Conservation (phyloP, 768 basidiomycete genomes). For the Pisolithus albus region DNA sequence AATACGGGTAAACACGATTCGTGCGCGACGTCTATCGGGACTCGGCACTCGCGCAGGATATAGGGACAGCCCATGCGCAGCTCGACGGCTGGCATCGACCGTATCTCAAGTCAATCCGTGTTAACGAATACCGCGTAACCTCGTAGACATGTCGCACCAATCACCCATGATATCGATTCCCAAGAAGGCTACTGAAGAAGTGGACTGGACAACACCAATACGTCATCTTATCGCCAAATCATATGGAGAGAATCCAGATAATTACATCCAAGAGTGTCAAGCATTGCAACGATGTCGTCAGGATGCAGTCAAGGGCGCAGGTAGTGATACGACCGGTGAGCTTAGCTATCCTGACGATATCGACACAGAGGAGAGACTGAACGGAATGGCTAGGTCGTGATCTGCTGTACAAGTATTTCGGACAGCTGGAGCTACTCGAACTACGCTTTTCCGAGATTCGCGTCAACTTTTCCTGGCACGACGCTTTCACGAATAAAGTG, state of each 20-base stretch:
- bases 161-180: constrained; percentile 90
- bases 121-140: background rate
- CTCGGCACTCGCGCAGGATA: background rate
- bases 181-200: constrained; percentile 91
- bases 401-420: constrained; percentile 98
- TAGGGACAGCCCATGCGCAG: constrained; percentile 6
- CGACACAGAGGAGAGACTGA: background rate
- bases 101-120: background rate
- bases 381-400: constrained; percentile 57
- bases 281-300: constrained; percentile 86
- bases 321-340: constrained; percentile 90
- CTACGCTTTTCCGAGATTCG: constrained; percentile 94
- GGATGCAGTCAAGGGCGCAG: constrained; percentile 93
- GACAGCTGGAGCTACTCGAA: constrained; percentile 95
- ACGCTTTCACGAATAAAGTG: constrained; percentile 92
- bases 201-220: constrained; percentile 92
- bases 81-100: background rate
- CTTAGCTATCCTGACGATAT: constrained; percentile 14
- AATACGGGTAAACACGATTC: constrained; percentile 17
- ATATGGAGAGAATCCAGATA: constrained; percentile 89
- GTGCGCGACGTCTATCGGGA: background rate
- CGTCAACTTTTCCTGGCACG: constrained; percentile 94
- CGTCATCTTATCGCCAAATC: constrained; percentile 80
- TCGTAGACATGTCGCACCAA: constrained; percentile 58
- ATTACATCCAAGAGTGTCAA: constrained; percentile 78